Conservation (phyloP, 2,329 filamentous ascomycete genomes). For the Ambrosiella xylebori region DNA sequence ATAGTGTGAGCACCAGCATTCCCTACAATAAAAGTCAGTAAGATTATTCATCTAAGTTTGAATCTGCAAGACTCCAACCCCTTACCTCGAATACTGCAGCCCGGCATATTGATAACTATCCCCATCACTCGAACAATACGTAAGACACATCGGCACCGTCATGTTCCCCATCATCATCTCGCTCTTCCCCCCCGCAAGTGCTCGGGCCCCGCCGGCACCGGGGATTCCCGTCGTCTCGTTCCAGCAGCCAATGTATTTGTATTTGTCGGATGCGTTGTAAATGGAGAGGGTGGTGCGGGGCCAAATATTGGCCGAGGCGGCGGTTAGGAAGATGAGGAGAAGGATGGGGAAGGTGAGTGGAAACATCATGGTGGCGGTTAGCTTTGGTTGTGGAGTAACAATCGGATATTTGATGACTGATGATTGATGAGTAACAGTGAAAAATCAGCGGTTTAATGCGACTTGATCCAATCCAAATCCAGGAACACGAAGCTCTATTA, state of each 20-base stretch:
- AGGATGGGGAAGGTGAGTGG: neutral
- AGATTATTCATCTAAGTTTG: neutral
- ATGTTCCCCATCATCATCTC: conserved; percentile 27
- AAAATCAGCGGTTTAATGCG: too few species aligned
- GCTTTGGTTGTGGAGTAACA: neutral
- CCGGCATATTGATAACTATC: conserved; percentile 32
- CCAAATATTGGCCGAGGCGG: neutral
- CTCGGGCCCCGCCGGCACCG: conserved; percentile 27
- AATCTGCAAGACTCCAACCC: conserved; percentile 2
- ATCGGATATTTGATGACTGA: too few species aligned
- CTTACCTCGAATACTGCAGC: conserved; percentile 33
- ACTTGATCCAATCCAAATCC: too few species aligned
- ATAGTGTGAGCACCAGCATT: conserved; percentile 41
- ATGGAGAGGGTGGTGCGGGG: conserved; percentile 16
- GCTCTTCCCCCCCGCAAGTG: conserved; percentile 27
- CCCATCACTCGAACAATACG: conserved; percentile 28
- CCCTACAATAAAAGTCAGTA: conserved; percentile 20
- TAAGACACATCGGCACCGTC: conserved; percentile 34
- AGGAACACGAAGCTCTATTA: too few species aligned
- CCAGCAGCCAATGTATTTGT: conserved; percentile 39
- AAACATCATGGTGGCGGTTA: neutral
- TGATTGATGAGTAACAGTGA: too few species aligned
- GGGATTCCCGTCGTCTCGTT: conserved; percentile 35
- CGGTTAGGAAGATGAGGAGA: neutral
- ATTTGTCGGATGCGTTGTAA: conserved; percentile 23